Conservation (phyloP, 192 early-diverging fungal genomes). For the Gonapodya sp. region DNA sequence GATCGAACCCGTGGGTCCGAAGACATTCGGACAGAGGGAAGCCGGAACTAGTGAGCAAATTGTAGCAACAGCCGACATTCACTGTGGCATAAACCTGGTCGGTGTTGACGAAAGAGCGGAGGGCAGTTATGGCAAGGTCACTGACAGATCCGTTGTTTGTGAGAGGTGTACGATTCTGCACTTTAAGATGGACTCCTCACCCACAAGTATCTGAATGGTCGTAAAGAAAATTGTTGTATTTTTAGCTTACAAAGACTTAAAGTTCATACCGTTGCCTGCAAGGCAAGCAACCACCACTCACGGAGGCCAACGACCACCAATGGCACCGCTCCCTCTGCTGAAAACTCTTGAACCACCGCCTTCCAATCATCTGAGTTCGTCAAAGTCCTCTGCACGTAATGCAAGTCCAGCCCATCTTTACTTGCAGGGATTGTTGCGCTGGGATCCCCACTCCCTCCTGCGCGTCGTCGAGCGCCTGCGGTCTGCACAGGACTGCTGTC, state of each 20-base stretch:
- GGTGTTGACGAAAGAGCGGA: neutral
- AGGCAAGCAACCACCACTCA: neutral
- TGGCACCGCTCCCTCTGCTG: neutral
- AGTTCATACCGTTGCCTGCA: neutral
- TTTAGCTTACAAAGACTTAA: neutral
- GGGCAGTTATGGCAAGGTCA: neutral
- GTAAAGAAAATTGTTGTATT: no score
- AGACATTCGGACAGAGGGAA: neutral
- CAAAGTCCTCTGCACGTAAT: neutral
- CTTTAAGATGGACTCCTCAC: neutral
- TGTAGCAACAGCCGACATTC: neutral
- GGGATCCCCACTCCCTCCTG: no score
- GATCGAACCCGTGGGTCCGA: neutral
- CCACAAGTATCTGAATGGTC: neutral
- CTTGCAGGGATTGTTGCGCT: neutral
- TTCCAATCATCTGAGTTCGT: neutral
- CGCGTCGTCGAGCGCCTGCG: no score
- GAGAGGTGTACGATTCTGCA: neutral
- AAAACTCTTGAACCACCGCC: neutral
- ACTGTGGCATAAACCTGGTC: neutral
- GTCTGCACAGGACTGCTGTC: no score
- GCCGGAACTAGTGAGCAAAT: neutral
- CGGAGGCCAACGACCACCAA: neutral
- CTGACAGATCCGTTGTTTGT: neutral
- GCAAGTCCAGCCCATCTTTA: neutral